Evolutionary conservation across 768 basidiomycete genomes (phyloP), one percentile per base, ranked within the genome.

Genomic region (Macrolepiota fuliginosa): DNA sequence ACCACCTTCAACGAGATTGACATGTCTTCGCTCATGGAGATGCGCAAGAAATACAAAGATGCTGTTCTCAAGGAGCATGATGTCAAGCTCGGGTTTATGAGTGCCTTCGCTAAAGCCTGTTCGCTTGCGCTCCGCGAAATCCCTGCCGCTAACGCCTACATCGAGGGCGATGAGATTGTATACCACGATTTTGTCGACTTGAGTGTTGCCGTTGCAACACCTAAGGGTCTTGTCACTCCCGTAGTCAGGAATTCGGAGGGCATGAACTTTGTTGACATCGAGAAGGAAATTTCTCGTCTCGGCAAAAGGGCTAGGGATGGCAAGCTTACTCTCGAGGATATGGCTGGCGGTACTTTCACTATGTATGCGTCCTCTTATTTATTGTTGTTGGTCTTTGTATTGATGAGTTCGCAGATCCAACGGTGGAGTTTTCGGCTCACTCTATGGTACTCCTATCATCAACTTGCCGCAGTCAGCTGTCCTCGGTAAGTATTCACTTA

Each of bases 1-100:
- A 98, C 97, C 36, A 98, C 96, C 25, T 99, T 99, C 85, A 98
- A 99, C 79, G 96, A 99, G 78, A 93, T 99, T 71, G 96, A 98
- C 80, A 98, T 99, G 96, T 95, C 94, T 45, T 89, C 92, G 46
- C 79, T 98, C 59, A 91, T 97, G 80, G 88, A 90, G 45, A 87
- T 98, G 88, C 91, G 96, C 69, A 86, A 89, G 72, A 86, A 89
- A 72, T 96, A 94, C 86, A 98, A 98, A 81, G 95, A 97, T 65
- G 79, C 84, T 47, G 80, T 98, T 40, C 79, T 94, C 47, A 97
- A 98, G 75, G 85, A 88, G 70, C 90, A 95, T 67, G 96, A 94
- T 54, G 89, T 98, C 74, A 98, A 98, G 76, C 85, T 99, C 64
- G 96, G 97, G 15, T 98, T 91, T 85, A 99, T 99, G 96, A 91